phyloP scores from a whole-genome alignment of 1,284 basidiomycete species.

The Ustilago nuda region DNA sequence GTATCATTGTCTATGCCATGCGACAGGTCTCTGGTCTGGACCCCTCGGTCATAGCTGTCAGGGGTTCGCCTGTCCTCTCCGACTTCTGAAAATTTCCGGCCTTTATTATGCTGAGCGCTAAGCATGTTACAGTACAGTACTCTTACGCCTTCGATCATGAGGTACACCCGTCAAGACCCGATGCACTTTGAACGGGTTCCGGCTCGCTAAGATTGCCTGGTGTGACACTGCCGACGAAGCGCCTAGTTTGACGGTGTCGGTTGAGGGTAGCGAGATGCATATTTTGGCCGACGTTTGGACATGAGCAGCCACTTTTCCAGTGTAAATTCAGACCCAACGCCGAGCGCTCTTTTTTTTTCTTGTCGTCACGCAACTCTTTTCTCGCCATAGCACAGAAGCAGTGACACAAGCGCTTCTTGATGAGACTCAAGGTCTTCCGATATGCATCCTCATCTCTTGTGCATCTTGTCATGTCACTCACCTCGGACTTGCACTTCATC shows the following conservation, averaged over 20 bases:
- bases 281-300: slow-evolving; percentile 24
- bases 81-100: slow-evolving; percentile 14
- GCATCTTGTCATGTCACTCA: slow-evolving; percentile 13
- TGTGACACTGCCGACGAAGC: background rate
- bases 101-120: background rate
- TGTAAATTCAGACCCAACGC: slow-evolving; percentile 12
- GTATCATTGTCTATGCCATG: background rate
- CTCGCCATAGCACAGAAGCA: too few species aligned
- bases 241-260: slow-evolving; percentile 5
- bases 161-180: background rate
- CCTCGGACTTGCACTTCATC: slow-evolving; percentile 16
- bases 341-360: slow-evolving; percentile 33
- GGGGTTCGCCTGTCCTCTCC: slow-evolving; percentile 7
- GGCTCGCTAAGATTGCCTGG: background rate
- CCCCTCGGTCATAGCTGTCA: slow-evolving; percentile 15
- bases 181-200: background rate
- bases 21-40: slow-evolving; percentile 10
- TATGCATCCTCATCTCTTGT: background rate
- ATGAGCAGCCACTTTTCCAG: slow-evolving; percentile 10
- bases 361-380: background rate
- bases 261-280: slow-evolving; percentile 29
- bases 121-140: background rate
- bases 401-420: background rate
- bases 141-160: background rate
- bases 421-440: slow-evolving; percentile 5